Percentiles rank a stretch among this genome's conserved stretches.
phyloP scores from a whole-genome alignment of 306 rosid species.

The apple (Malus domestica) region DNA sequence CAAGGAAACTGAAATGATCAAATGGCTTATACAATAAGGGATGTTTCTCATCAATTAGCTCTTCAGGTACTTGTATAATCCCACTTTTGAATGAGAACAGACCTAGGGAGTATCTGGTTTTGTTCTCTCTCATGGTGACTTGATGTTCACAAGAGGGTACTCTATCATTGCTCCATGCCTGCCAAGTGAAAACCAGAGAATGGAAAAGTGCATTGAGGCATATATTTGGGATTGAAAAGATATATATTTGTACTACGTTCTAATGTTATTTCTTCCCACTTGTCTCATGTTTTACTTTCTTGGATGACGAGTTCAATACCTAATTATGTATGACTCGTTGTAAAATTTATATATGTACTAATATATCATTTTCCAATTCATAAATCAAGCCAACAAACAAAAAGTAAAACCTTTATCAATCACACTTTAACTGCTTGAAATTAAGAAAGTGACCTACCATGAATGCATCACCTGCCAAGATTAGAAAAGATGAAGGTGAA shows the following conservation, averaged over 20 bases:
- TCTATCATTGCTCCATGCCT: constrained; percentile 35
- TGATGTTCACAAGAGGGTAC: constrained; percentile 18
- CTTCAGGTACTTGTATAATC: constrained; percentile 26
- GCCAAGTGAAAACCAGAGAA: not conserved
- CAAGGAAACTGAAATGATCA: constrained; percentile 23
- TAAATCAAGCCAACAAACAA: no score
- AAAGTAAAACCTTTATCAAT: no score
- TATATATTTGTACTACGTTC: no score
- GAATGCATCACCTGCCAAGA: constrained; percentile 32
- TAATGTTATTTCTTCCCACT: no score
- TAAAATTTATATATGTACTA: no score
- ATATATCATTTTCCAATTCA: no score
- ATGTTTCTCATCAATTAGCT: constrained; percentile 26
- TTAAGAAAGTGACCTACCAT: constrained; percentile 9
- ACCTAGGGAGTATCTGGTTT: constrained; percentile 16
- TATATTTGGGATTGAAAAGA: no score
- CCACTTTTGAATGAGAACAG: constrained; percentile 1
- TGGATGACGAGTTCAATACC: no score
- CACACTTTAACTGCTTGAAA: no score
- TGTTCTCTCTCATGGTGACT: constrained; percentile 14
- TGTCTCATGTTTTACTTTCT: no score
- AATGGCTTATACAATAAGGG: constrained; percentile 29
- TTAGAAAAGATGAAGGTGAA: constrained; percentile 17
- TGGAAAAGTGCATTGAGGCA: no score
- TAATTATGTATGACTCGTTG: no score